Evolutionary conservation across 768 basidiomycete species (phyloP).

Genomic region (Cyclocybe aegerita): DNA sequence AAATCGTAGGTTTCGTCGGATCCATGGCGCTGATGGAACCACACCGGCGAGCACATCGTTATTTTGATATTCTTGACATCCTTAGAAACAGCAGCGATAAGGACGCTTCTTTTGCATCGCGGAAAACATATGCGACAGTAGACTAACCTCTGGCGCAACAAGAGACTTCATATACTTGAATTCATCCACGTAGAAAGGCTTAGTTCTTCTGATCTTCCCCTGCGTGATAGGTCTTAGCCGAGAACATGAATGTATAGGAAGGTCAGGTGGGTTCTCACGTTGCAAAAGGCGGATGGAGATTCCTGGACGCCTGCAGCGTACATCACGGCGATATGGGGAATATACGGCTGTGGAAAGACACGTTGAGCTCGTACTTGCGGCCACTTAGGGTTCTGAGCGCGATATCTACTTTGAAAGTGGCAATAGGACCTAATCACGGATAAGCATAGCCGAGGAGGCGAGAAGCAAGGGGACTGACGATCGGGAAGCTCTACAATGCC

Average conservation of each 20-base stretch:
- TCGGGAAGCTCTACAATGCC: constrained; percentile 58
- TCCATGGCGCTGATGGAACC: constrained; percentile 71
- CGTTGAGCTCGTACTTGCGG: not conserved
- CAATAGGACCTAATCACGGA: constrained; percentile 37
- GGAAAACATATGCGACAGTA: not conserved
- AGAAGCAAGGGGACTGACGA: constrained; percentile 29
- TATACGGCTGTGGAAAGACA: constrained; percentile 33
- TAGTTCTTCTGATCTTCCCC: constrained; percentile 62
- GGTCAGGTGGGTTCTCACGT: constrained; percentile 24
- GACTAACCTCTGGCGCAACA: constrained; percentile 50
- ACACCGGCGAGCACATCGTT: constrained; percentile 69
- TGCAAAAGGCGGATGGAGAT: constrained; percentile 41
- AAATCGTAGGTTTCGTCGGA: constrained; percentile 54
- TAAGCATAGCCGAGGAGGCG: constrained; percentile 8
- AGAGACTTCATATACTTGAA: constrained; percentile 60
- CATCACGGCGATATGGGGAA: constrained; percentile 47
- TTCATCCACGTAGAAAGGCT: constrained; percentile 62
- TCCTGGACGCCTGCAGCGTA: constrained; percentile 37
- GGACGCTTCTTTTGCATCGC: not conserved
- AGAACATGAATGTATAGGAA: not conserved
- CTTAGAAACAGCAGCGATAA: constrained; percentile 24
- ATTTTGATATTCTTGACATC: constrained; percentile 70
- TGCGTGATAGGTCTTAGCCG: constrained; percentile 18
- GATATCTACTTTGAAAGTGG: constrained; percentile 47
- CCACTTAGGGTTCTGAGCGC: not conserved